Conservation (phyloP, 2,329 filamentous ascomycete species). For the Fusarium chaquense region DNA sequence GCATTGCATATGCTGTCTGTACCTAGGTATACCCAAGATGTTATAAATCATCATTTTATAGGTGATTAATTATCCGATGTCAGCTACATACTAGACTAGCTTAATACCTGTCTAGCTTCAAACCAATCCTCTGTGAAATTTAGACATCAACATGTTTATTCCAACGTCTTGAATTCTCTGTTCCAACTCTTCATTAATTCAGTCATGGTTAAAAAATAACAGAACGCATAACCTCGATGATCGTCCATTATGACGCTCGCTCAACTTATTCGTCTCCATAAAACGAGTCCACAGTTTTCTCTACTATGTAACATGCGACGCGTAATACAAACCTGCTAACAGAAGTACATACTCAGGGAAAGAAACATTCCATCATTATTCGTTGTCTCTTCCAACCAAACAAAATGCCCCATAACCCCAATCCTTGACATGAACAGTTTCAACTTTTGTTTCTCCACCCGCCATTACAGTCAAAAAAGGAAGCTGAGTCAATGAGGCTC, state of each 20-base stretch:
- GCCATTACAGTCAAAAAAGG: not conserved
- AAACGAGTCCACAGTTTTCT: conserved; percentile 12
- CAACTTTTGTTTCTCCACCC: conserved; percentile 33
- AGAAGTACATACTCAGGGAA: not conserved
- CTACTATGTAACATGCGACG: conserved; percentile 21
- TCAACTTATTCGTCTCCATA: conserved; percentile 19
- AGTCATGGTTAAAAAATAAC: not conserved
- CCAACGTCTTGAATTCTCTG: not conserved
- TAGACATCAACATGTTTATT: not conserved
- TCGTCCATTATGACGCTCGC: conserved; percentile 6
- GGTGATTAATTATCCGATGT: conserved; percentile 2
- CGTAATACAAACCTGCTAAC: conserved; percentile 10
- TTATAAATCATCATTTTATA: not conserved
- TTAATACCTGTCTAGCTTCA: not conserved
- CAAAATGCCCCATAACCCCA: conserved; percentile 11
- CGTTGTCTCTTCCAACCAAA: conserved; percentile 9
- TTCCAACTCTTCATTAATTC: not conserved
- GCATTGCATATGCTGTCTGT: not conserved
- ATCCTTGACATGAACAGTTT: conserved; percentile 31
- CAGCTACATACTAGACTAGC: no score
- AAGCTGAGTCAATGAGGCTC: not conserved
- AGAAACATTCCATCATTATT: not conserved
- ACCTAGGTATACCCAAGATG: not conserved
- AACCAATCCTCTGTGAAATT: not conserved
- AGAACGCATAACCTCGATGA: not conserved